Evolutionary conservation across 768 basidiomycete species (phyloP), one percentile per base, ranked within the genome.

Genomic region (Phylloporus sp.): DNA sequence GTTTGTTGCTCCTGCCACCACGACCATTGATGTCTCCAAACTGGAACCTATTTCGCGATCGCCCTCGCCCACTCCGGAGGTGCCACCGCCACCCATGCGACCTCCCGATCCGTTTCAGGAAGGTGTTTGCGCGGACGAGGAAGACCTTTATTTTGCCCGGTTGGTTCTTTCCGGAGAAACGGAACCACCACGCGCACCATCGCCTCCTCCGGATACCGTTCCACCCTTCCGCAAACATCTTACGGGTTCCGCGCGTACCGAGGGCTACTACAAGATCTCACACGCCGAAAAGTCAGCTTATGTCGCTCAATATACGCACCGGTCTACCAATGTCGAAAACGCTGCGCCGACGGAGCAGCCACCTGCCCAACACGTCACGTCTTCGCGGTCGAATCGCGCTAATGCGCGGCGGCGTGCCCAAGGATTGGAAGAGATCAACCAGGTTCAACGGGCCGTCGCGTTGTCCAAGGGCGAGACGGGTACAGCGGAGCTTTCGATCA

Each of bases 251-350:
- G 91, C 92, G 15, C 81, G 95, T 14, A 91, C 93, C 2, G 90
- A 97, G 65, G 95, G 96, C 4, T 93, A 84, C 68, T 95, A 95
- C 78, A 90, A 92, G 72, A 90, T 98, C 63, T 84, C 90, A 0
- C 86, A 90, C 58, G 79, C 84, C 6, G 89, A 92, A 63, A 96
- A 96, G 71, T 85, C 90, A 0, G 81, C 81, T 3, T 97, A 98
- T 56, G 87, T 98, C 34, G 86, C 90, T 6, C 90, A 95, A 65
- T 91, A 91, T 63, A 83, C 84, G 47, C 71, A 78, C 22, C 82
- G 87, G 18, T 68, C 78, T 44, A 69, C 72, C 23, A 71, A 62
- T 1, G 67, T 71, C n/a, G 69, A 74, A 29, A 61, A 72, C 20
- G 73, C 71, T 31, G 71, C 74, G 24, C 57, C 58, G 32, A 53